Evolutionary conservation across 257 asterid species (phyloP), one percentile per base, ranked within the genome.

Genomic region (Cordia subcordata): DNA sequence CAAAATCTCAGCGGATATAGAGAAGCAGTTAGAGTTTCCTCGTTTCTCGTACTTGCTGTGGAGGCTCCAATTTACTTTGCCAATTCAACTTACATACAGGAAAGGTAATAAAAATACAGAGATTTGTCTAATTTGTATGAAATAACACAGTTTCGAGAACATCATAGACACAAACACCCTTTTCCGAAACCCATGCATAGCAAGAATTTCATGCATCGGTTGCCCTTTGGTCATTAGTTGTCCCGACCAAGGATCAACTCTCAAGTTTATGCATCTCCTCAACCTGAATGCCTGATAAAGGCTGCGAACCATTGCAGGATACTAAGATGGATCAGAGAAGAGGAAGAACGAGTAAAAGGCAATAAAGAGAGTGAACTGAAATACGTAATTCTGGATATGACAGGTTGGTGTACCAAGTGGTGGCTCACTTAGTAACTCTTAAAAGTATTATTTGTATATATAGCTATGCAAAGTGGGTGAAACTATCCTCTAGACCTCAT

Each of bases 21-120:
- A 68, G 90, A 87, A 42, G 88, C 96, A 17, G 56, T 40, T 10
- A 74, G 99, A 42, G 75, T 88, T 64, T 94, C 99, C 13, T 81
- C 77, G 13, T 86, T 92, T 74, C 79, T 82, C 3, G 75, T 92
- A 20, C 64, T 88, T 10, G 84, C 89, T 0, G 77, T 88, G 19
- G 99, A 92, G 64, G 85, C 94, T 61, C 99, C 96, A 39, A 67
- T 92, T 71, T 92, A 84, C 75, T 92, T 92, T 57, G 96, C 96
- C 13, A 92, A 88, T 64, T 81, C 95, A 15, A 85, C 90, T 32
- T 92, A 92, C 69, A 63, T 92, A 10, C 96, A 85, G 65, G 95
- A 92, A 84, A 82, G 99, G 98, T 84, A 45, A n/a, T n/a, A n/a
- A n/a, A n/a, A 42, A 42, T 42, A 42, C 47, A 42, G 10, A 1